phyloP scores from a whole-genome alignment of 805 yeast species.

The Hanseniaspora hatyaiensis region DNA sequence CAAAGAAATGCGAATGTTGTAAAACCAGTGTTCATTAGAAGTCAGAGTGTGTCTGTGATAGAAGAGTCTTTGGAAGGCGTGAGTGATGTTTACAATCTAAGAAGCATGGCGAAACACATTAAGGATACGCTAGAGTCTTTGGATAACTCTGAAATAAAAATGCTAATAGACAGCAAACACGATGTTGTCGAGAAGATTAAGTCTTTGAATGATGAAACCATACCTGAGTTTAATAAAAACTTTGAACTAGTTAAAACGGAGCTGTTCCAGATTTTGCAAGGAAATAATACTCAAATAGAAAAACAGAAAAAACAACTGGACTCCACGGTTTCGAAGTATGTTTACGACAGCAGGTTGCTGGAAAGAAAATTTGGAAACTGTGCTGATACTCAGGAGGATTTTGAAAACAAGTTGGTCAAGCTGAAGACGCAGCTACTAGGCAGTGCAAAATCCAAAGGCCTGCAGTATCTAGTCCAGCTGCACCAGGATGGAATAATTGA shows the following conservation, averaged over 20 bases:
- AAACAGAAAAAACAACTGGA: conserved; percentile 35
- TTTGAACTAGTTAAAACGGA: conserved; percentile 32
- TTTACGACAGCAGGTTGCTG: conserved; percentile 53
- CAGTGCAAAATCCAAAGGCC: conserved; percentile 6
- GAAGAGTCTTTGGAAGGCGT: conserved; percentile 7
- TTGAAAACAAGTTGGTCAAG: conserved; percentile 26
- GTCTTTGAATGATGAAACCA: conserved; percentile 19
- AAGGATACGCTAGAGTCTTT: background rate
- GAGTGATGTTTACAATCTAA: background rate
- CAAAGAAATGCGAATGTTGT: background rate
- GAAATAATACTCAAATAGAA: conserved; percentile 11
- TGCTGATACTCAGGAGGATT: conserved; percentile 44
- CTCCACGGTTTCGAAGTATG: conserved; percentile 46
- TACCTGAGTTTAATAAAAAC: conserved; percentile 22
- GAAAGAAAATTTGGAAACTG: conserved; percentile 55
- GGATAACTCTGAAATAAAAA: background rate
- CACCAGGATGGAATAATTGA: conserved; percentile 1
- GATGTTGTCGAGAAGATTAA: conserved; percentile 20
- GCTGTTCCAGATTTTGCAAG: conserved; percentile 19
- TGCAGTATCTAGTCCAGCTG: conserved; percentile 9
- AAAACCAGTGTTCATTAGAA: background rate
- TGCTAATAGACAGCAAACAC: background rate
- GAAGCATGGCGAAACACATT: background rate
- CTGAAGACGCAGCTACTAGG: conserved; percentile 13
- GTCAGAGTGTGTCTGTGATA: conserved; percentile 14